Percentiles rank a stretch among this genome's conserved stretches.
These are phyloP conservation scores for Fusarium continuum DNA, from an alignment of 2,329 filamentous ascomycete species.

Conservation along the genomic window DNA sequence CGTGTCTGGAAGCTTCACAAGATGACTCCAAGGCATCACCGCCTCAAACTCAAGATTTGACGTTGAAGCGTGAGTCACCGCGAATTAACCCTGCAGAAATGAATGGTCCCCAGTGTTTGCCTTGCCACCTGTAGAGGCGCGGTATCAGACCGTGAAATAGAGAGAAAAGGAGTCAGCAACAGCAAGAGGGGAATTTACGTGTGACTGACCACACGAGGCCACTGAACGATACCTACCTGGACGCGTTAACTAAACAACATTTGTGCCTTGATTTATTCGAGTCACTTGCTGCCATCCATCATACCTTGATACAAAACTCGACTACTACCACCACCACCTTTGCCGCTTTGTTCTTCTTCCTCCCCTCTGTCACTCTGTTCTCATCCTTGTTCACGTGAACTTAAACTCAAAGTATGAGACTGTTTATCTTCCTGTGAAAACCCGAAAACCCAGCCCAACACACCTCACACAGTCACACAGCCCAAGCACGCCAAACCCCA, in stretches of 20 bases:
- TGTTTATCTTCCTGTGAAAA: not conserved
- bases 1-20: slow-evolving; percentile 11
- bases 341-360: slow-evolving; percentile 1
- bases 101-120: slow-evolving; percentile 18
- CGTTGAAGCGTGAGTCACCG: slow-evolving; percentile 28
- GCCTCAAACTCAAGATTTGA: slow-evolving; percentile 10
- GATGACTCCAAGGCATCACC: slow-evolving; percentile 16
- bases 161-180: not conserved
- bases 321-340: not conserved
- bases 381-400: not conserved
- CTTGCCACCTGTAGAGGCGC: slow-evolving; percentile 25
- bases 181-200: slow-evolving; percentile 32
- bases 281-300: slow-evolving; percentile 11
- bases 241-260: slow-evolving; percentile 8
- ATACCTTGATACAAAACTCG: slow-evolving; percentile 30
- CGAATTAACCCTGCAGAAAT: slow-evolving; percentile 23
- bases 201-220: slow-evolving; percentile 32
- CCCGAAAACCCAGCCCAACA: not conserved
- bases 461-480: no score
- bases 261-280: slow-evolving; percentile 23
- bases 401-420: not conserved
- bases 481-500: slow-evolving; percentile 7
- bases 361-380: slow-evolving; percentile 1
- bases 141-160: slow-evolving; percentile 20
- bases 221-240: slow-evolving; percentile 6